Evolutionary conservation across 257 asterid genomes (phyloP).

Genomic region (Rehmannia glutinosa): DNA sequence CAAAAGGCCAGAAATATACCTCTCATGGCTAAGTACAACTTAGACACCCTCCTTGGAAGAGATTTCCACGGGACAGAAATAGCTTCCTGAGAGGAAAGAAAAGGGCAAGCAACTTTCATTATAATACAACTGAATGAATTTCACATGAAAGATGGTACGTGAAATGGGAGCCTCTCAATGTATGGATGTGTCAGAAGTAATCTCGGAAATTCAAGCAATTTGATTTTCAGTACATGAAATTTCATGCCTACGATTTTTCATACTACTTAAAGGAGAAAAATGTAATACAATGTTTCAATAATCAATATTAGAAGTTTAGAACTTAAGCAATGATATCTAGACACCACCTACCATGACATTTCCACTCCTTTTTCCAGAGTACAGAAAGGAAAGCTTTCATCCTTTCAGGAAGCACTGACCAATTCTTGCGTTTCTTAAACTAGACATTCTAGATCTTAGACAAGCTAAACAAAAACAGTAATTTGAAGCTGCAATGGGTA

Average conservation of each 20-base stretch:
- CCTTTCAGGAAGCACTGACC: neutral
- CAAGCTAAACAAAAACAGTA: neutral
- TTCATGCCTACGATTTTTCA: too few relatives aligned
- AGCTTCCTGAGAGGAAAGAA: constrained; percentile 58
- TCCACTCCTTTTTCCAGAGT: neutral
- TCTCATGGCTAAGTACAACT: constrained; percentile 86
- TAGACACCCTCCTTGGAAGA: constrained; percentile 77
- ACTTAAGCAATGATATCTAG: neutral
- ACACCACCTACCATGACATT: neutral
- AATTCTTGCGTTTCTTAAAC: neutral
- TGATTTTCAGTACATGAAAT: too few relatives aligned
- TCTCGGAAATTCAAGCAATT: too few relatives aligned
- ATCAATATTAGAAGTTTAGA: too few relatives aligned
- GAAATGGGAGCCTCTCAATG: neutral
- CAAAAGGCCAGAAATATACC: constrained; percentile 38
- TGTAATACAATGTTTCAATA: neutral
- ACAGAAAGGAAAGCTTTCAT: neutral
- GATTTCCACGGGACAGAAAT: constrained; percentile 82
- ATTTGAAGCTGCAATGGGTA: too few relatives aligned
- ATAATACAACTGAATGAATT: constrained; percentile 8
- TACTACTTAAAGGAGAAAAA: neutral
- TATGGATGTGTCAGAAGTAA: neutral
- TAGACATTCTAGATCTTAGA: neutral
- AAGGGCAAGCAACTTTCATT: constrained; percentile 7
- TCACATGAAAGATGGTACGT: neutral